Evolutionary conservation across 2,329 filamentous ascomycete species (phyloP), one percentile per base, ranked within the genome.

Genomic region (Talaromyces piceae): DNA sequence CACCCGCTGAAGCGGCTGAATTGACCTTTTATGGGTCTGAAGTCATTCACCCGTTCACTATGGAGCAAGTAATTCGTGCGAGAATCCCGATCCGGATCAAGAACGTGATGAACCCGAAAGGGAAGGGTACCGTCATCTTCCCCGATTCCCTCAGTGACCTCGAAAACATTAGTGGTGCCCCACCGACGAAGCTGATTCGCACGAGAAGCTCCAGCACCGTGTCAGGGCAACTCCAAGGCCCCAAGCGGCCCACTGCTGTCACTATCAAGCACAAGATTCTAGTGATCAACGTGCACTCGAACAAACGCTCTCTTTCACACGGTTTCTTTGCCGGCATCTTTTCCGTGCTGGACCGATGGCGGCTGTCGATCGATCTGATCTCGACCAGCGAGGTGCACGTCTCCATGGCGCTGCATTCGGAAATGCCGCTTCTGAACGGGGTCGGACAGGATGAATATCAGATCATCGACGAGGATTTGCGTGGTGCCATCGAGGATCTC

Each of bases 261-360:
- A 98, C 93, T 11, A 95, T 96, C 74, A 98, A 98, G 75, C 88
- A 93, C 71, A 87, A 90, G 66, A 97, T 98, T 65, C 86, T 91
- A 44, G 90, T 98, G 58, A 88, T 98, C 63, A 98, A 98, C 71
- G 89, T 98, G 43, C 91, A 97, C 77, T 95, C 88, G 49, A 97
- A 98, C 75, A 95, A 95, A 75, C 85, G 91, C 57, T 94, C 91
- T 7, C 87, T 95, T 57, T 94, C 91, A 0, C 93, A 97, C 67
- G 91, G 91, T 41, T 98, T 98, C 73, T 87, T 98, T 63, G 91
- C 91, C 46, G 86, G 86, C 55, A 93, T 98, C 16, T 98, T 98
- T 68, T 86, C 83, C 54, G 93, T 95, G 53, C 79, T 98, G 41
- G 88, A 97, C 70, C 83, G 82, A 61, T 85, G 90, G 75, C 82